phyloP scores from a whole-genome alignment of 768 basidiomycete genomes.

The Termitomyces sp. region DNA sequence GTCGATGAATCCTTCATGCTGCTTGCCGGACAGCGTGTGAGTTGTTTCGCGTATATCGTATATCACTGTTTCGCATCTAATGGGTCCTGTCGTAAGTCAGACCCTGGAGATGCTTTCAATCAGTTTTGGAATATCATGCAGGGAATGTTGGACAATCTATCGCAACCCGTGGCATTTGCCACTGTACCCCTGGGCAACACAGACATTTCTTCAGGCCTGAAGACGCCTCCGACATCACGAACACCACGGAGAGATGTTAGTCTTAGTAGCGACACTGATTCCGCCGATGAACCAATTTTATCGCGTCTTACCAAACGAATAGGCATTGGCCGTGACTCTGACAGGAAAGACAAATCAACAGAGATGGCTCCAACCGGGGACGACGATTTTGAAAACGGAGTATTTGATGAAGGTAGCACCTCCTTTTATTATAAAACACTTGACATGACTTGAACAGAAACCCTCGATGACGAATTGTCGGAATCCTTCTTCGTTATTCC shows the following conservation, averaged over 20 bases:
- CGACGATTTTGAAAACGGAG: slow-evolving; percentile 57
- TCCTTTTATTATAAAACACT: not conserved
- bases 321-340: slow-evolving; percentile 33
- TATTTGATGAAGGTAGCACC: slow-evolving; percentile 57
- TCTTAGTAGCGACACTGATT: slow-evolving; percentile 61
- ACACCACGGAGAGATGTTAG: slow-evolving; percentile 39
- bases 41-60: slow-evolving; percentile 17
- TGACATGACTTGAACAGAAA: slow-evolving; percentile 5
- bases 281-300: slow-evolving; percentile 53
- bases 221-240: slow-evolving; percentile 22
- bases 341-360: slow-evolving; percentile 9
- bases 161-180: slow-evolving; percentile 79
- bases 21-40: slow-evolving; percentile 66
- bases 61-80: slow-evolving; percentile 5
- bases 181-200: slow-evolving; percentile 63
- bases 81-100: slow-evolving; percentile 39
- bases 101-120: slow-evolving; percentile 83
- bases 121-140: slow-evolving; percentile 88
- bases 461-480: slow-evolving; percentile 59
- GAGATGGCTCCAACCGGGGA: slow-evolving; percentile 18
- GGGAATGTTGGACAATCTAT: slow-evolving; percentile 81
- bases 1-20: slow-evolving; percentile 91
- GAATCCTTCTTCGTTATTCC: slow-evolving; percentile 80
- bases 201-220: slow-evolving; percentile 21
- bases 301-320: slow-evolving; percentile 49